A percentile compares a stretch with the other conserved stretches of the same genome.
Evolutionary conservation across 2,329 filamentous ascomycete species (phyloP).

Genomic region (Elsinoe australis): DNA sequence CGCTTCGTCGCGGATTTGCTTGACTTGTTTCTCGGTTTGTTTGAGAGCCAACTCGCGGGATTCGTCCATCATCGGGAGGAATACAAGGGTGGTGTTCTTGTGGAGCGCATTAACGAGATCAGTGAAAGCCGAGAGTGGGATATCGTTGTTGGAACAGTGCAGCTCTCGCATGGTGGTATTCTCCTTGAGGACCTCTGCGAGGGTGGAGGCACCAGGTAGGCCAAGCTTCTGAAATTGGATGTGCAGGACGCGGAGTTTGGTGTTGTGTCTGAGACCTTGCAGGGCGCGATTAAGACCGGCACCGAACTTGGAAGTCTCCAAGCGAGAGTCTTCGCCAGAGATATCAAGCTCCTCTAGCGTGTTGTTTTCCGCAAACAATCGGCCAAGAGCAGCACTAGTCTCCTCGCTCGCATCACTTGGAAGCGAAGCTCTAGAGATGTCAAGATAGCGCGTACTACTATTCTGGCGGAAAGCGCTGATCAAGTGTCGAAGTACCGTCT

Average conservation of each 20-base stretch:
- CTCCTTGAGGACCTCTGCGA: slow-evolving; percentile 59
- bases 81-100: slow-evolving; percentile 55
- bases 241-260: slow-evolving; percentile 51
- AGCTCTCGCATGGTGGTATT: slow-evolving; percentile 58
- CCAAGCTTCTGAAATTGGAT: slow-evolving; percentile 64
- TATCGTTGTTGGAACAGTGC: slow-evolving; percentile 64
- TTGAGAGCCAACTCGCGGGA: slow-evolving; percentile 56
- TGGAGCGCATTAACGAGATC: slow-evolving; percentile 62
- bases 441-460: slow-evolving; percentile 54
- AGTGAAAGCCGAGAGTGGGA: slow-evolving; percentile 62
- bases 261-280: slow-evolving; percentile 57
- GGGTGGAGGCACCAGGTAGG: slow-evolving; percentile 59
- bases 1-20: slow-evolving; percentile 41
- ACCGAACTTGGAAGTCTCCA: slow-evolving; percentile 63
- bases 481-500: slow-evolving; percentile 56
- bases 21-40: slow-evolving; percentile 49
- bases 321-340: slow-evolving; percentile 61
- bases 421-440: slow-evolving; percentile 63
- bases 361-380: slow-evolving; percentile 60
- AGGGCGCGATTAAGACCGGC: slow-evolving; percentile 61
- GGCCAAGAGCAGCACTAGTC: slow-evolving; percentile 56
- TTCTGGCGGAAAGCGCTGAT: slow-evolving; percentile 56
- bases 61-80: slow-evolving; percentile 55
- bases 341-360: slow-evolving; percentile 61
- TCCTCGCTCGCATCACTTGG: slow-evolving; percentile 61